phyloP scores from a whole-genome alignment of 2,329 filamentous ascomycete genomes.

The Cercospora beticola region DNA sequence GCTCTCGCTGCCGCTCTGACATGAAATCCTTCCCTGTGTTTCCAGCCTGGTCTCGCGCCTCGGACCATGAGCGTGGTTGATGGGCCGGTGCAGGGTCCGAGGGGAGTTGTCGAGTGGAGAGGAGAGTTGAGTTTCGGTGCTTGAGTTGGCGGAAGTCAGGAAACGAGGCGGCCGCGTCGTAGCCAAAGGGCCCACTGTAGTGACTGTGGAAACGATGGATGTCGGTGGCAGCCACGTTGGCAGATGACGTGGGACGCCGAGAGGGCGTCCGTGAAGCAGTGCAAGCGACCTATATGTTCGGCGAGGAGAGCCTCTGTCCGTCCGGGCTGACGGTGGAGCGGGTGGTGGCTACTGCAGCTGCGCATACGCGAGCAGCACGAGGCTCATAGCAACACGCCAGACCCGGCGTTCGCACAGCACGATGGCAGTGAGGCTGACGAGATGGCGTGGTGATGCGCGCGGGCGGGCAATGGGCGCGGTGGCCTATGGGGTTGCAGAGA shows the following conservation, averaged over 20 bases:
- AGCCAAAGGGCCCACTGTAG: conserved; percentile 22
- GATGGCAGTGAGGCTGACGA: not conserved
- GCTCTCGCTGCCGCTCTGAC: conserved; percentile 35
- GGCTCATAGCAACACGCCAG: conserved; percentile 10
- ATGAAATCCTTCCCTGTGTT: conserved; percentile 37
- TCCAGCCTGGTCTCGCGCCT: conserved; percentile 28
- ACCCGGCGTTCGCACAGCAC: not conserved
- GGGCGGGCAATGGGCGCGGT: conserved; percentile 7
- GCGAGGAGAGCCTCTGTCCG: conserved; percentile 5
- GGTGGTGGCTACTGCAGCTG: conserved; percentile 9
- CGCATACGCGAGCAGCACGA: conserved; percentile 9
- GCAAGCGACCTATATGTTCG: not conserved
- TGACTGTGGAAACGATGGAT: conserved; percentile 31
- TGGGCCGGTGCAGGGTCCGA: conserved; percentile 22
- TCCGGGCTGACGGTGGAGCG: not conserved
- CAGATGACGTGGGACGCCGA: conserved; percentile 31
- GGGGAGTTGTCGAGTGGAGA: conserved; percentile 19
- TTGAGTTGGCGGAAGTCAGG: conserved; percentile 13
- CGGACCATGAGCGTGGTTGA: conserved; percentile 36
- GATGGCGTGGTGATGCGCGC: conserved; percentile 10
- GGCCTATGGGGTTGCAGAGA: conserved; percentile 24
- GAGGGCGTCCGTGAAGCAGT: conserved; percentile 10
- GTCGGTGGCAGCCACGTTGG: conserved; percentile 36
- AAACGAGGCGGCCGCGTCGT: conserved; percentile 15
- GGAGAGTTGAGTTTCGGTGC: conserved; percentile 12